A percentile compares a stretch with the other conserved stretches of the same genome.
These are phyloP conservation scores for Sphaerulina vaccinii DNA, from an alignment of 2,329 filamentous ascomycete genomes.

Conservation along the genomic window DNA sequence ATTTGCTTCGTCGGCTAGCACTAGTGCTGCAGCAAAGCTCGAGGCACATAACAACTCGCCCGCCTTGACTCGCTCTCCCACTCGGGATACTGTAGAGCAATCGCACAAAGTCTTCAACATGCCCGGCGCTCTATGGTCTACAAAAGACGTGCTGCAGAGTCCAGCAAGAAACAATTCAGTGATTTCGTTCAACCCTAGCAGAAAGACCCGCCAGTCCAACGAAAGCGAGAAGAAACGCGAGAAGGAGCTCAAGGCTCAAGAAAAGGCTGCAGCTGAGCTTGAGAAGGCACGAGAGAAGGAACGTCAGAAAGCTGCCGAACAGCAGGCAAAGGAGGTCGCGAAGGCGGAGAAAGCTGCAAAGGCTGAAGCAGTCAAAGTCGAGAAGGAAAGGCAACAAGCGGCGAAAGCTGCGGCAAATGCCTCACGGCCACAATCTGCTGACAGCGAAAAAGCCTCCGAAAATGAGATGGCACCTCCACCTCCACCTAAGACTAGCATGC, in stretches of 20 bases:
- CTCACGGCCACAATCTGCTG: slow-evolving; percentile 33
- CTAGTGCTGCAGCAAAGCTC: slow-evolving; percentile 58
- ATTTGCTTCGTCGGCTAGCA: slow-evolving; percentile 69
- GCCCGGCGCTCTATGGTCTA: slow-evolving; percentile 36
- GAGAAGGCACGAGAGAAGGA: slow-evolving; percentile 70
- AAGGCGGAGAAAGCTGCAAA: slow-evolving; percentile 40
- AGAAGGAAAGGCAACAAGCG: slow-evolving; percentile 35
- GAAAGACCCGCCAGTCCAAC: slow-evolving; percentile 59
- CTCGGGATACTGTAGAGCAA: slow-evolving; percentile 17
- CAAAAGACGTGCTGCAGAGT: slow-evolving; percentile 28
- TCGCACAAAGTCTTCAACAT: slow-evolving; percentile 33
- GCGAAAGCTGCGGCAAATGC: slow-evolving; percentile 19
- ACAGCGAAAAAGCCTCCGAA: slow-evolving; percentile 44
- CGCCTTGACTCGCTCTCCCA: slow-evolving; percentile 20
- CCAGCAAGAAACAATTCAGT: slow-evolving; percentile 29
- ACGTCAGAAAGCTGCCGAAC: slow-evolving; percentile 62
- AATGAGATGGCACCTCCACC: slow-evolving; percentile 62
- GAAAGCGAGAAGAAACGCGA: slow-evolving; percentile 63
- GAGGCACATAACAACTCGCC: slow-evolving; percentile 44
- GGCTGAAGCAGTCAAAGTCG: slow-evolving; percentile 38
- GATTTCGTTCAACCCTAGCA: slow-evolving; percentile 35
- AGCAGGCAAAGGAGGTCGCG: slow-evolving; percentile 50
- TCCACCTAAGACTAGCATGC: slow-evolving; percentile 49
- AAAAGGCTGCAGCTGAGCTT: slow-evolving; percentile 61
- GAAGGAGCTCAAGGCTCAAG: slow-evolving; percentile 62